Evolutionary conservation across 1,284 basidiomycete genomes (phyloP), one percentile per base, ranked within the genome.

Genomic region (Mycosarcoma maydis): DNA sequence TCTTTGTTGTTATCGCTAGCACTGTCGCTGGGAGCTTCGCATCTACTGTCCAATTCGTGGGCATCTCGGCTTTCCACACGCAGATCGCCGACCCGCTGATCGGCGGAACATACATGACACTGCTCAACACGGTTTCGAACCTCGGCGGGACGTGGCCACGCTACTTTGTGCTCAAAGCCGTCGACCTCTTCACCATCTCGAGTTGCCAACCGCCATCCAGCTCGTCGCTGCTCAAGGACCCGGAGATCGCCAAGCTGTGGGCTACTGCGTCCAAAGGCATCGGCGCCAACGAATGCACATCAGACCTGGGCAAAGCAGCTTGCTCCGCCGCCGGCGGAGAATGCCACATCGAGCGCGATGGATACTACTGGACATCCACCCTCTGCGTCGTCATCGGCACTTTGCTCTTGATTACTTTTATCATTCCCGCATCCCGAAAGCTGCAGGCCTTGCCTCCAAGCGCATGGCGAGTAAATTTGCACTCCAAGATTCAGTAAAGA

Each of bases 91-190:
- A 99, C 81, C 96, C 96, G 0, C 80, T 97, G 14, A 98, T 99
- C 62, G 96, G 96, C 26, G 96, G 80, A 32, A 81, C 80, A 1
- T 81, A 81, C 65, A 80, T 81, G 78, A 81, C 80, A 90, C 85
- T 98, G 29, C 84, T 98, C 54, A 97, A 98, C 82, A 99, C 96
- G 6, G 92, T 98, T 71, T 90, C 90, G 20, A 99, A 99, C 81
- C 87, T 98, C 60, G 96, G 96, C 48, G 96, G 96, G 8, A 99
- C 96, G 1, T 98, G 94, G 94, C 96, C 96, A 3, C 89, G 91
- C 67, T 94, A 87, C 84, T 94, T 95, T 81, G 89, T 96, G 17
- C 85, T 96, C 32, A 92, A 95, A 85, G 71, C 76, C 2, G 80
- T 81, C 41, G 80, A 81, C 33, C 57, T 64, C 3, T 76, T 80